phyloP scores from a whole-genome alignment of 192 early-diverging fungal species.

The Gaertneriomyces semiglobifer region DNA sequence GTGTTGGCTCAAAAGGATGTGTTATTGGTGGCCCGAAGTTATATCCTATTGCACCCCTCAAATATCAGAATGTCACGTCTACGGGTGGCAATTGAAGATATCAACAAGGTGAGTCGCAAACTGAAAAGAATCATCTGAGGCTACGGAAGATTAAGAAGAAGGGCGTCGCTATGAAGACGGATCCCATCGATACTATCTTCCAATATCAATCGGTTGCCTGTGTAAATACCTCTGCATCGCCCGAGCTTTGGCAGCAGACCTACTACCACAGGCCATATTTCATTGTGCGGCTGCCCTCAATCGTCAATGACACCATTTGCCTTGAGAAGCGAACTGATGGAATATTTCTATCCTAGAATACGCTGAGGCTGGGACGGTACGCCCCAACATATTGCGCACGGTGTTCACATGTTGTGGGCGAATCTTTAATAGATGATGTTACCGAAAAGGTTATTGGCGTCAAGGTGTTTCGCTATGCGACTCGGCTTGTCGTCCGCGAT shows the following conservation, averaged over 20 bases:
- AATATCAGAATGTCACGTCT: constrained; percentile 33
- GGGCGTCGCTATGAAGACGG: constrained; percentile 19
- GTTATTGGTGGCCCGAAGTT: constrained; percentile 34
- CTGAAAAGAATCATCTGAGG: not conserved
- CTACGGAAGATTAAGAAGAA: constrained; percentile 29
- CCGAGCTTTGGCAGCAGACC: constrained; percentile 17
- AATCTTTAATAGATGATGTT: constrained; percentile 15
- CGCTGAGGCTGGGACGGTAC: constrained; percentile 28
- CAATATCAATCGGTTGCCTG: constrained; percentile 30
- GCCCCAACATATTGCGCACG: constrained; percentile 16
- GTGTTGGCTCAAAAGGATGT: constrained; percentile 27
- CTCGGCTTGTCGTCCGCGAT: constrained; percentile 9
- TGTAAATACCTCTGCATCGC: constrained; percentile 27
- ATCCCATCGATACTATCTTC: constrained; percentile 45
- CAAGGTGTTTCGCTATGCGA: constrained; percentile 27
- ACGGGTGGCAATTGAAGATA: constrained; percentile 14
- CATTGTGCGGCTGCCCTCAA: not conserved
- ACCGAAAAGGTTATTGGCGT: constrained; percentile 8
- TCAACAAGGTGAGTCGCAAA: constrained; percentile 6
- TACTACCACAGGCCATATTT: constrained; percentile 35
- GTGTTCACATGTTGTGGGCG: constrained; percentile 30
- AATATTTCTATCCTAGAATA: not conserved
- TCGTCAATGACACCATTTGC: not conserved
- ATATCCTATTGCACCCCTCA: constrained; percentile 39
- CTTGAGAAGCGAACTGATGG: constrained; percentile 3